A percentile compares a stretch with the other conserved stretches of the same genome.
Evolutionary conservation across 1,284 basidiomycete species (phyloP).

Genomic region (Boletellus sp.): DNA sequence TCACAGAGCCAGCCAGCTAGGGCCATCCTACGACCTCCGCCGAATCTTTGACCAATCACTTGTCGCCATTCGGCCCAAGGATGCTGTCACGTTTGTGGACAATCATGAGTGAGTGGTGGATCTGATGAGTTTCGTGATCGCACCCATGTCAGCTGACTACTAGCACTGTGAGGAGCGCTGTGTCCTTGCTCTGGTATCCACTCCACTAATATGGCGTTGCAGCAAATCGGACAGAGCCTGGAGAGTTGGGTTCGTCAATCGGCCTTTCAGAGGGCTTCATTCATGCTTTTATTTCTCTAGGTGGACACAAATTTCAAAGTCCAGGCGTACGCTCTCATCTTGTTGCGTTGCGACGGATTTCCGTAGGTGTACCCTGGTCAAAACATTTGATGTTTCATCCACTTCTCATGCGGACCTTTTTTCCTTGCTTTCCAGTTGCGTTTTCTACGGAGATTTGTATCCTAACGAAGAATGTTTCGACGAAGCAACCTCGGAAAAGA

Average conservation of each 20-base stretch:
- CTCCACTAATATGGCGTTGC: slow-evolving; percentile 8
- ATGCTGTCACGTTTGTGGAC: slow-evolving; percentile 80
- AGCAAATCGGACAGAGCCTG: slow-evolving; percentile 71
- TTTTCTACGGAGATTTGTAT: slow-evolving; percentile 91
- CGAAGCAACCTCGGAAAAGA: slow-evolving; percentile 44
- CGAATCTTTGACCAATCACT: slow-evolving; percentile 58
- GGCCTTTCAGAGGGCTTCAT: not conserved
- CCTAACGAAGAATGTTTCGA: slow-evolving; percentile 66
- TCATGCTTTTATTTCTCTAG: slow-evolving; percentile 33
- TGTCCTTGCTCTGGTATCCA: not conserved
- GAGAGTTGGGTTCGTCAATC: slow-evolving; percentile 68
- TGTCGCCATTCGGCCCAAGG: slow-evolving; percentile 54
- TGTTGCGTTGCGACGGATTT: slow-evolving; percentile 80
- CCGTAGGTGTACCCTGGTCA: slow-evolving; percentile 53
- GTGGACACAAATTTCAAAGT: slow-evolving; percentile 67
- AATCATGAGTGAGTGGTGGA: slow-evolving; percentile 67
- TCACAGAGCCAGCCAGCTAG: slow-evolving; percentile 56
- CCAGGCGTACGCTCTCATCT: slow-evolving; percentile 84
- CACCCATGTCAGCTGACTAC: not conserved
- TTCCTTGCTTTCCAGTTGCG: slow-evolving; percentile 51
- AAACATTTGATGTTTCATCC: not conserved
- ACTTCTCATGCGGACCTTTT: not conserved
- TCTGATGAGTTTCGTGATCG: not conserved
- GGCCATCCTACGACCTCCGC: slow-evolving; percentile 63
- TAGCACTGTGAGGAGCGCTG: slow-evolving; percentile 53